Base-by-base conservation (phyloP, 805 yeast species). In the Sugiyamaella lignohabitans region DNA sequence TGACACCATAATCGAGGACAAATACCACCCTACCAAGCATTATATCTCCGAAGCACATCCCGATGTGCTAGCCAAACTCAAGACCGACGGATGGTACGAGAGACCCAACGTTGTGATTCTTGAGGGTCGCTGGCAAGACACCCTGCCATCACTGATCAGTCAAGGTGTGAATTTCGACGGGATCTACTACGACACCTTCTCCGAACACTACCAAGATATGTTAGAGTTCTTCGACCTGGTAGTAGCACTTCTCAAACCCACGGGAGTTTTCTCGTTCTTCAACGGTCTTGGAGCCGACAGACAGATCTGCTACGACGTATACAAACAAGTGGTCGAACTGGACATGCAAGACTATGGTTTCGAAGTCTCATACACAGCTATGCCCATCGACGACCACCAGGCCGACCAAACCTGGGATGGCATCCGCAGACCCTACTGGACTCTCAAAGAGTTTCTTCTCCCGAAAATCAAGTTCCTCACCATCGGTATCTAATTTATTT, bases 11-110 rank as follows among this genome's bases (percentile, higher is more conserved):
- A 84, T 89, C 50, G 84, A 84, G 59, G 65, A 64, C 2, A 16
- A 14, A 19, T 67, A 64, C 38, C 58, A 57, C 17, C 91, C 89
- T 19, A 69, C 78, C 2, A 75, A 73, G 51, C 98, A 89, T 62
- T 89, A 87, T 63, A 91, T 89, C 37, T 81, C 87, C 49, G 98
- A 89, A 63, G 96, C 97, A 0, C 98, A 89, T 60, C 96, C 97
- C 1, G 95, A 86, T 55, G 98, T 89, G 8, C 66, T 91, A 29
- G 62, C 64, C 1, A 81, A 84, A 57, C 67, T 89, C 73, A 70
- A 71, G 47, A 58, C 62, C 1, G 89, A 84, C 56, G 96, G 96
- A 0, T 91, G 97, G 97, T 79, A 75, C 61, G 81, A 80, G 2
- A 83, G 78, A 57, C 69, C 75, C 14, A 79, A 78, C 50, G 96